A percentile compares a stretch with the other conserved stretches of the same genome.
These are phyloP conservation scores for Fulvia fulva DNA, from an alignment of 2,329 filamentous ascomycete genomes.

Conservation along the genomic window DNA sequence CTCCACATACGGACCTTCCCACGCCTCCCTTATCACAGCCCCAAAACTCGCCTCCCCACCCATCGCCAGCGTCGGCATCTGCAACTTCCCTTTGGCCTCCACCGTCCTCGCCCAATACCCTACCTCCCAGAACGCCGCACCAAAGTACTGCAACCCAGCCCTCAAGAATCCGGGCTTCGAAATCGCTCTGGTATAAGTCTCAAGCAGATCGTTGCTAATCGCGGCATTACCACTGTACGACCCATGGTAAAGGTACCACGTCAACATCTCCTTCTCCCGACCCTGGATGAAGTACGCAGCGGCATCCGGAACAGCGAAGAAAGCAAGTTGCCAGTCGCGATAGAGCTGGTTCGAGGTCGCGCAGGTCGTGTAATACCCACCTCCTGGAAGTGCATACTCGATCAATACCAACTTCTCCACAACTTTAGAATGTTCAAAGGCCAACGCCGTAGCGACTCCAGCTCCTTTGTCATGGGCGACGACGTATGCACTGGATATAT, in stretches of 20 bases:
- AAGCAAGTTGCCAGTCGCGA: constrained; percentile 34
- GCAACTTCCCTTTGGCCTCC: constrained; percentile 22
- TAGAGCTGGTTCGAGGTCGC: constrained; percentile 40
- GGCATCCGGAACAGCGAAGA: constrained; percentile 47
- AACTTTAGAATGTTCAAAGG: constrained; percentile 35
- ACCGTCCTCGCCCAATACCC: constrained; percentile 37
- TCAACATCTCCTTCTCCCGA: constrained; percentile 41
- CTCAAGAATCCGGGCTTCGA: constrained; percentile 44
- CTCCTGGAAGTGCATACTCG: constrained; percentile 44
- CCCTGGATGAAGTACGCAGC: constrained; percentile 46
- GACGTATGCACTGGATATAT: constrained; percentile 35
- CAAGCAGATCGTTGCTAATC: constrained; percentile 39
- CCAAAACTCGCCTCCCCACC: constrained; percentile 38
- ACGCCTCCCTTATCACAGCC: constrained; percentile 16
- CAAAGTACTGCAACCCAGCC: constrained; percentile 40
- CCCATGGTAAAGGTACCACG: constrained; percentile 47
- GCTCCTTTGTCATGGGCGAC: constrained; percentile 47
- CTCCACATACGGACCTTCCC: constrained; percentile 21
- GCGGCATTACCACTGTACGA: constrained; percentile 40
- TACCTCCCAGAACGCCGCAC: constrained; percentile 34
- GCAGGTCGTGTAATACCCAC: constrained; percentile 36
- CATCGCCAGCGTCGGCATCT: constrained; percentile 32
- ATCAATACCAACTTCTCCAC: constrained; percentile 37
- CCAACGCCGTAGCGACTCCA: constrained; percentile 41
- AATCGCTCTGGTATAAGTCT: constrained; percentile 40